phyloP scores from a whole-genome alignment of 176 grass and related monocot species.

The Triticum aestivum region IWGSC_CS_RefSeq_v2.1 NC_057804.1:77342159-77342658 shows the following conservation, averaged over 20 bases:
- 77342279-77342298: slow-evolving; percentile 40
- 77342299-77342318: slow-evolving; percentile 42
- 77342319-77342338: slow-evolving; percentile 37
- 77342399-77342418: slow-evolving; percentile 20
- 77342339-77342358: slow-evolving; percentile 38
- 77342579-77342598: neutral
- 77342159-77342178: neutral
- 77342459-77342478: neutral
- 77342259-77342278: neutral
- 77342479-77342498: neutral
- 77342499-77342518: slow-evolving; percentile 30
- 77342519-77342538: slow-evolving; percentile 26
- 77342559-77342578: neutral
- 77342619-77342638: neutral
- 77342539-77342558: slow-evolving; percentile 6
- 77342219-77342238: neutral
- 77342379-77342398: neutral
- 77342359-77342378: neutral
- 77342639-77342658: neutral
- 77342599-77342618: neutral
- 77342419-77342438: slow-evolving; percentile 16
- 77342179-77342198: neutral
- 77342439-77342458: neutral
- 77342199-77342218: neutral
- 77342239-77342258: neutral